These are phyloP conservation scores for Solanum sitiens DNA, from an alignment of 257 asterid species.

Conservation along the genomic window DNA sequence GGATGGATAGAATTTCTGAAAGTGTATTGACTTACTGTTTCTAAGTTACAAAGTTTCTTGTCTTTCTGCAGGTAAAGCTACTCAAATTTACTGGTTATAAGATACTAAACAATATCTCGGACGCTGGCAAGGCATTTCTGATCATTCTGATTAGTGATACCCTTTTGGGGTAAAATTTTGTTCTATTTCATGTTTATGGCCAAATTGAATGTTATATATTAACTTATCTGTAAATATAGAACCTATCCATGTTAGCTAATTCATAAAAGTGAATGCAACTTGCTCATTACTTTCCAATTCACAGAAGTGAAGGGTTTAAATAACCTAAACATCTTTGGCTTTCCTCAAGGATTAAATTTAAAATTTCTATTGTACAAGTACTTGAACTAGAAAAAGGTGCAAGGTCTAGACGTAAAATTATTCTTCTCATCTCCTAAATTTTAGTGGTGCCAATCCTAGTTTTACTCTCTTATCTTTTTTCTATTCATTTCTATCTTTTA, in stretches of 20 bases:
- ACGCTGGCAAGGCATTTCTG: constrained; percentile 86
- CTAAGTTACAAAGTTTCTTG: not conserved
- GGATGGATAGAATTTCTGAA: not conserved
- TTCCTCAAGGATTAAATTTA: not conserved
- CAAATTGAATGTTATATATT: not conserved
- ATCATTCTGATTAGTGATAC: constrained; percentile 84
- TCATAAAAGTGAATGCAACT: not conserved
- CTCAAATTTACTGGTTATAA: constrained; percentile 94
- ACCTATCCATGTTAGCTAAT: not conserved
- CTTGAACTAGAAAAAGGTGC: not conserved
- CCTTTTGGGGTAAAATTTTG: constrained; percentile 59
- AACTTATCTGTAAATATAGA: not conserved
- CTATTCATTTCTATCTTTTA: not conserved
- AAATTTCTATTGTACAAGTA: not conserved
- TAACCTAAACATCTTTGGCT: not conserved
- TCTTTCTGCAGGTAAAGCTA: constrained; percentile 69
- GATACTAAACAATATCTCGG: constrained; percentile 67
- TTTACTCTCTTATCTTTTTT: not conserved
- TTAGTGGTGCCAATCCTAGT: not conserved
- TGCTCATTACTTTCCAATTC: not conserved
- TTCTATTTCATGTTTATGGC: not conserved
- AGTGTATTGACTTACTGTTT: not conserved
- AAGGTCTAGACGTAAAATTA: not conserved
- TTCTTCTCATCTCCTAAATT: not conserved
- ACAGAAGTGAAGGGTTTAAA: not conserved